Base-by-base conservation (phyloP, 805 yeast genomes). In the Kodamaea lidongshanica region DNA sequence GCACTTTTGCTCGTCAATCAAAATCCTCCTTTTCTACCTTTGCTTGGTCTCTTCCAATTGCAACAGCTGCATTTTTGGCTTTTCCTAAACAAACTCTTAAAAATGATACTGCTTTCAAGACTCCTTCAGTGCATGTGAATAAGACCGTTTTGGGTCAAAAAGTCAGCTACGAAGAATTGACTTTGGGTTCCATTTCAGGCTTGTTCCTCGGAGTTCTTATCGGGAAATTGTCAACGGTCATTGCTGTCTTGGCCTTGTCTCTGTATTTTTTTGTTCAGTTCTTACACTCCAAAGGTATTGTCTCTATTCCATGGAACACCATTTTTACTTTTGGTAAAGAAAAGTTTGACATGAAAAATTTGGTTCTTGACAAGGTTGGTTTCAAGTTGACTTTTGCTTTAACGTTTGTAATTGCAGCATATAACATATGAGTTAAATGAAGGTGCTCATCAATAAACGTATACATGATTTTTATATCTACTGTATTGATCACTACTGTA, bases 121-220 rank as follows among this genome's bases (percentile, higher is more conserved):
- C 32, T 24, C 6, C 12, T 21, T 8, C 28, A 23, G 19, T 24
- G 24, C 12, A 16, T 22, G 8, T n/a, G 12, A 17, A 14, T 20
- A 27, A 38, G 26, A 42, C 54, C 7, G 42, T 52, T 13, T 42
- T 72, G 32, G 61, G 61, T n/a, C 70, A 71, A 0, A 60, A 58
- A 33, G 54, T 77, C 39, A 71, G 74, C 52, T 79, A 78, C 46
- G 69, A 70, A 42, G 80, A 79, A 44, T 56, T 79, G 44, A 67
- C 82, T 10, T 53, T 75, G 35, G 86, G 86, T 5, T 73, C 81
- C 1, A 58, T 78, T 45, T 58, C 74, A 6, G 85, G 86, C 0
- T 56, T 77, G 34, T 59, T 72, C 19, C 41, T 70, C 30, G 86
- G 86, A 1, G 58, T 73, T 13, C 55, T 77, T 18, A 65, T 70